phyloP scores from a whole-genome alignment of 2,329 filamentous ascomycete genomes.

The Rutstroemia sp. region DNA sequence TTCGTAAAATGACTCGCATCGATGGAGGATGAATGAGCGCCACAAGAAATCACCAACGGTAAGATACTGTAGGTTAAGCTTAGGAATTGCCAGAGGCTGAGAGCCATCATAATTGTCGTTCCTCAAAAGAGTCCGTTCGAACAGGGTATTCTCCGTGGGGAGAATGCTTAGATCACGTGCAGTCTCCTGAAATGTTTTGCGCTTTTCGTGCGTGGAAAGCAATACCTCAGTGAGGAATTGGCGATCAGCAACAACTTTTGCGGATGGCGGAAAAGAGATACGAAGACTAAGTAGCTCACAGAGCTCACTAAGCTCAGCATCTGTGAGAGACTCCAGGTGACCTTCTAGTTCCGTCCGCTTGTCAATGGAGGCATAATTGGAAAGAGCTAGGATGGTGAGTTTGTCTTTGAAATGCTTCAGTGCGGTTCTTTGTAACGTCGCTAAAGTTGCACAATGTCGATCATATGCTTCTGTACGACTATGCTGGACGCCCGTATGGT shows the following conservation, averaged over 20 bases:
- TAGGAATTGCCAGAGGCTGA: constrained; percentile 80
- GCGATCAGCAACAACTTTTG: constrained; percentile 56
- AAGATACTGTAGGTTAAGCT: constrained; percentile 91
- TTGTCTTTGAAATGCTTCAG: constrained; percentile 84
- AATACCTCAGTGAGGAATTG: constrained; percentile 64
- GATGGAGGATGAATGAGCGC: constrained; percentile 83
- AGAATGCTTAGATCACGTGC: constrained; percentile 64
- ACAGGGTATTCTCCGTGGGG: constrained; percentile 78
- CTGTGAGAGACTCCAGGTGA: constrained; percentile 65
- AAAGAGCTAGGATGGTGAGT: constrained; percentile 81
- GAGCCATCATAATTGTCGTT: constrained; percentile 86
- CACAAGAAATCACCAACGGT: constrained; percentile 96
- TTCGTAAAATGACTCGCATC: constrained; percentile 87
- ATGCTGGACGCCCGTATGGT: constrained; percentile 75
- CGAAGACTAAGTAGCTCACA: constrained; percentile 68
- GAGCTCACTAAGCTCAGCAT: constrained; percentile 65
- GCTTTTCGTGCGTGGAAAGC: constrained; percentile 66
- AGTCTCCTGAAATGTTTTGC: constrained; percentile 74
- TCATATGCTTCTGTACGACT: constrained; percentile 69
- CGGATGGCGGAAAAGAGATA: constrained; percentile 69
- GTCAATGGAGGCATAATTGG: constrained; percentile 85
- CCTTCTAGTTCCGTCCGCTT: constrained; percentile 70
- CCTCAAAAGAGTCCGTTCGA: constrained; percentile 69
- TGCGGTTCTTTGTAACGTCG: constrained; percentile 69
- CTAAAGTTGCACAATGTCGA: constrained; percentile 67